These are phyloP conservation scores for Zizania palustris DNA, from an alignment of 202 grass and related monocot species.

Conservation along the genomic window DNA sequence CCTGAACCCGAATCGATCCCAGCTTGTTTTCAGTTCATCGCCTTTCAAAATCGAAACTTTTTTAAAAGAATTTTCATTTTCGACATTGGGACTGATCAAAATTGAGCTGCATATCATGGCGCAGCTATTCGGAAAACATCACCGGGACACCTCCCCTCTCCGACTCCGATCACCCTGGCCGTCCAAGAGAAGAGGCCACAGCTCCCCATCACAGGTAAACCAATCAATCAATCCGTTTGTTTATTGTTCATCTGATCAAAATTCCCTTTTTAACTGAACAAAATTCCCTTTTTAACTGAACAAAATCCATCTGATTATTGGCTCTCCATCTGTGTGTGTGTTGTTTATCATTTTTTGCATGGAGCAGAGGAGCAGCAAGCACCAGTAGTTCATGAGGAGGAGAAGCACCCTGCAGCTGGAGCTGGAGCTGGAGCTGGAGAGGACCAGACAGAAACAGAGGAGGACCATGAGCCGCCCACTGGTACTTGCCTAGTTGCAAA, in stretches of 20 bases:
- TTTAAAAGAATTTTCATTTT: neutral
- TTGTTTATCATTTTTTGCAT: neutral
- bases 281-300: neutral
- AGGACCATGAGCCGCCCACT: neutral
- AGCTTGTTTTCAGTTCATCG: neutral
- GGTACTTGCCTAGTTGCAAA: conserved; percentile 25
- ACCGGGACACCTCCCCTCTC: conserved; percentile 3
- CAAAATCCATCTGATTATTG: neutral
- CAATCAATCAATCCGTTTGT: too few relatives aligned
- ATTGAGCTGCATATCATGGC: neutral
- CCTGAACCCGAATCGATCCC: neutral
- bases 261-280: neutral
- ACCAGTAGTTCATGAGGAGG: conserved; percentile 32
- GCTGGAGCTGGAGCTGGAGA: neutral
- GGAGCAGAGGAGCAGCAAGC: conserved; percentile 47
- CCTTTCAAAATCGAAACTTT: neutral
- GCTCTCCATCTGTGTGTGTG: neutral
- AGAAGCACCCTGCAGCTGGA: neutral
- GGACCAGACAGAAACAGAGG: neutral
- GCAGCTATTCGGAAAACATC: conserved; percentile 51
- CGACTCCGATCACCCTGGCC: conserved; percentile 19
- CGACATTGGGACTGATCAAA: conserved; percentile 1
- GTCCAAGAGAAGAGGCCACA: conserved; percentile 31
- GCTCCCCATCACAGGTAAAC: conserved; percentile 41
- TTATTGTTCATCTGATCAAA: too few relatives aligned